Percentiles rank a stretch among this genome's conserved stretches.
Conservation (phyloP, 1,284 basidiomycete genomes). For the Fomitopsis betulina region DNA sequence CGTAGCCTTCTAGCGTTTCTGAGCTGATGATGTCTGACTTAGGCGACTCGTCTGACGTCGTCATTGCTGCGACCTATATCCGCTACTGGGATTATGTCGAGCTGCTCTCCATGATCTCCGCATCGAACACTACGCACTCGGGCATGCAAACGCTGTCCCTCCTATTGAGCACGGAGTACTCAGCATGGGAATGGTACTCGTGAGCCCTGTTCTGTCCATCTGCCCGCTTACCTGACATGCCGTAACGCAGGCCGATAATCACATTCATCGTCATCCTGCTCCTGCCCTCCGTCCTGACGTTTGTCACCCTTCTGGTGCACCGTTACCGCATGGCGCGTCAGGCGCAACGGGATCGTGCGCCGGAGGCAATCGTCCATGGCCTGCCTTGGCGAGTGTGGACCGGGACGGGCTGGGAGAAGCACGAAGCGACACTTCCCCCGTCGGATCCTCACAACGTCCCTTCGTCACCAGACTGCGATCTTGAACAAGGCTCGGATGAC, state of each 20-base stretch:
- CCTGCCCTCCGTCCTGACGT: slow-evolving; percentile 76
- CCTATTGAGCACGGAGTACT: slow-evolving; percentile 73
- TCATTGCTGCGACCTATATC: slow-evolving; percentile 70
- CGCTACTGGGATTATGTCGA: slow-evolving; percentile 65
- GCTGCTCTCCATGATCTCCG: slow-evolving; percentile 52
- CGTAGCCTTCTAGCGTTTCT: slow-evolving; percentile 4
- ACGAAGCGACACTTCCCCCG: slow-evolving; percentile 30
- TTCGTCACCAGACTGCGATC: slow-evolving; percentile 23
- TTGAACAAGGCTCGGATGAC: slow-evolving; percentile 24
- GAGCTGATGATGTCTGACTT: slow-evolving; percentile 8
- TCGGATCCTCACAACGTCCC: slow-evolving; percentile 32
- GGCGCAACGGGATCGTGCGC: slow-evolving; percentile 75
- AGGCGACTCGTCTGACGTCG: slow-evolving; percentile 74
- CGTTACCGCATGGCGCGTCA: slow-evolving; percentile 73
- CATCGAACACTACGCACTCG: slow-evolving; percentile 73
- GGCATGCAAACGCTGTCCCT: slow-evolving; percentile 69
- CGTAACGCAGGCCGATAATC: slow-evolving; percentile 57
- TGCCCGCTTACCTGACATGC: slow-evolving; percentile 7
- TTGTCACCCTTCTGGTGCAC: slow-evolving; percentile 77
- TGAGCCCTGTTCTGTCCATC: slow-evolving; percentile 34
- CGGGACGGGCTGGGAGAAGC: slow-evolving; percentile 73
- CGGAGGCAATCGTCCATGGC: slow-evolving; percentile 68
- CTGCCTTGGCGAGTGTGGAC: slow-evolving; percentile 82
- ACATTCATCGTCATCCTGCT: slow-evolving; percentile 78
- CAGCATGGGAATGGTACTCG: slow-evolving; percentile 85